These are phyloP conservation scores for Beauveria brongniartii DNA, from an alignment of 2,329 filamentous ascomycete genomes.

Conservation along the genomic window DNA sequence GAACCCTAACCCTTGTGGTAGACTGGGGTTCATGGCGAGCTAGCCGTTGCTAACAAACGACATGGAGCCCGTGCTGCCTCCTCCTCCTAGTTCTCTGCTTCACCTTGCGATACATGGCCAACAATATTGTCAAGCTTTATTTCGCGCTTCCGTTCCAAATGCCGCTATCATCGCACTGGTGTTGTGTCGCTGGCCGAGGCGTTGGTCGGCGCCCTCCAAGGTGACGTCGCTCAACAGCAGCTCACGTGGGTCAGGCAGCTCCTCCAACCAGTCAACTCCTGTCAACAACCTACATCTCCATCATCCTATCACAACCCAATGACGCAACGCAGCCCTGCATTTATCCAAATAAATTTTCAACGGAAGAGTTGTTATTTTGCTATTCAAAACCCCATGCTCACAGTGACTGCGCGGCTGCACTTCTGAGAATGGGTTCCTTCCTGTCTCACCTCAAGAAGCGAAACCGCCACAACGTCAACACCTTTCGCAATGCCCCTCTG, in stretches of 20 bases:
- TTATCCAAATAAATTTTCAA: not conserved
- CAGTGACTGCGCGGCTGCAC: not conserved
- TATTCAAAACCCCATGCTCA: not conserved
- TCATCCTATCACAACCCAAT: not conserved
- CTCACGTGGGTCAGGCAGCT: not conserved
- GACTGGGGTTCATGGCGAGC: not conserved
- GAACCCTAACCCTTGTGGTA: too few species aligned
- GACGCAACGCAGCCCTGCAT: not conserved
- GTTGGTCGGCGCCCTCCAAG: not conserved
- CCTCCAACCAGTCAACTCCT: not conserved
- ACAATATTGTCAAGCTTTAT: not conserved
- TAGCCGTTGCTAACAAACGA: not conserved
- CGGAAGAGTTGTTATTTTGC: not conserved
- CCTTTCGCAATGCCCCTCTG: constrained; percentile 38
- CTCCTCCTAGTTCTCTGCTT: not conserved
- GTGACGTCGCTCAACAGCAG: not conserved
- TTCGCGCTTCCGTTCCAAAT: not conserved
- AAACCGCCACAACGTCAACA: constrained; percentile 41
- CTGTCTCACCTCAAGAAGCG: constrained; percentile 21
- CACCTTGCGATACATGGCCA: not conserved
- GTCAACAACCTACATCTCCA: not conserved
- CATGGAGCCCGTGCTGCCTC: not conserved
- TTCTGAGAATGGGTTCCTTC: constrained; percentile 8
- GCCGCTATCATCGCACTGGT: not conserved
- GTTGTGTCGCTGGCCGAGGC: not conserved